Evolutionary conservation across 345 rosid genomes (phyloP), one percentile per base, ranked within the genome.

Genomic region (Dovyalis caffra): DNA sequence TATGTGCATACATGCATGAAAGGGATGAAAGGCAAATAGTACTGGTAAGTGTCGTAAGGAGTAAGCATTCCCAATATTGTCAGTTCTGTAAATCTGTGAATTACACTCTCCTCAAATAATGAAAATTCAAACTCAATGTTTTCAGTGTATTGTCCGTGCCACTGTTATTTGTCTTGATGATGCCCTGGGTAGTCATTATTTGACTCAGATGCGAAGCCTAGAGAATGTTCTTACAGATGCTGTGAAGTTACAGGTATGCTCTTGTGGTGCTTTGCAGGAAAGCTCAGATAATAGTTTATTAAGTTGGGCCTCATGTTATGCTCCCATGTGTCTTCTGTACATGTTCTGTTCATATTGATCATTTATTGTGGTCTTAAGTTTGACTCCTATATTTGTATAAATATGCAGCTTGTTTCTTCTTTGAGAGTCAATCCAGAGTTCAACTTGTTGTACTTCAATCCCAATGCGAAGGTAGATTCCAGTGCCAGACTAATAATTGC

Each of bases 381-480:
- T 68, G 35, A 23, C 69, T 65, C 33, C 47, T 40, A 40, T 2
- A 40, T 40, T 68, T 80, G 72, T 71, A 85, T 51, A 77, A 73
- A 72, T 79, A 23, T 86, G 91, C 95, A 95, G 99, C 87, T 95
- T 77, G 95, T 95, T 86, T 92, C 99, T 62, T 81, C 90, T 56
- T 77, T 92, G 79, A 85, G 86, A 84, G 88, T 92, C 71, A 72
- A 84, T 73, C 99, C 99, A 6, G 97, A 87, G 80, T 91, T 88
- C 91, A 91, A 68, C 84, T 81, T 95, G 85, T 77, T 95, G 71
- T 86, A 78, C 80, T 86, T 88, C 83, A 88, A 88, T 81, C 94
- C 94, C 71, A 80, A 76, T 82, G 93, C 95, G 56, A 90, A 91
- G 99, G 99, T 90, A 94, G 71, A 77, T 72, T 75, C 67, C 49